These are phyloP conservation scores for Dactylellina cionopaga DNA, from an alignment of 2,329 filamentous ascomycete genomes.

Conservation along the genomic window DNA sequence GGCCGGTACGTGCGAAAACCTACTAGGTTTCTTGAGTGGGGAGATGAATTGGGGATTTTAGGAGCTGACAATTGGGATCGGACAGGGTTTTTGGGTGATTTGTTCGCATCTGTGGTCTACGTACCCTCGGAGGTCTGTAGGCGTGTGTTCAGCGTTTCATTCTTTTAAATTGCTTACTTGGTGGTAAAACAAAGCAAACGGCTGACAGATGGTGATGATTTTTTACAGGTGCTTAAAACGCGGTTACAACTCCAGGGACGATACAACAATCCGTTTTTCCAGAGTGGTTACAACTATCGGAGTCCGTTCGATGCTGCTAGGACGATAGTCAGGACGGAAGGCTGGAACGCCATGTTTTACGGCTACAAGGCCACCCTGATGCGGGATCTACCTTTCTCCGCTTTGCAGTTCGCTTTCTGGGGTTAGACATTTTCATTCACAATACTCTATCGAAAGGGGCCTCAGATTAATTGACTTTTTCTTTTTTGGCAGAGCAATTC, in stretches of 20 bases:
- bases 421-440: constrained; percentile 11
- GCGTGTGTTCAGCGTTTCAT: constrained; percentile 5
- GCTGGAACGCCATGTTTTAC: constrained; percentile 85
- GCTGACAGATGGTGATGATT: neutral
- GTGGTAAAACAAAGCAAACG: neutral
- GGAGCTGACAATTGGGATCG: constrained; percentile 21
- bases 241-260: constrained; percentile 92
- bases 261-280: constrained; percentile 92
- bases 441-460: neutral
- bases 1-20: constrained; percentile 71
- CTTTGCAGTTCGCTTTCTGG: constrained; percentile 97
- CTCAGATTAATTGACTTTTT: neutral
- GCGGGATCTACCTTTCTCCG: constrained; percentile 93
- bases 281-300: constrained; percentile 95
- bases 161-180: neutral
- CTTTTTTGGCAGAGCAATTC: constrained; percentile 78
- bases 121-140: constrained; percentile 82
- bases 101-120: constrained; percentile 90
- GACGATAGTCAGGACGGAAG: constrained; percentile 85
- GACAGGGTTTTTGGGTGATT: constrained; percentile 90
- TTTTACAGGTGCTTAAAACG: constrained; percentile 79
- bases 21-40: neutral
- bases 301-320: constrained; percentile 83
- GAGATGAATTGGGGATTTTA: neutral
- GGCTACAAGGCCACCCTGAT: constrained; percentile 97